Percentiles rank a stretch among this genome's conserved stretches.
Conservation (phyloP, 2,329 filamentous ascomycete species). For the Pseudogymnoascus sp. region DNA sequence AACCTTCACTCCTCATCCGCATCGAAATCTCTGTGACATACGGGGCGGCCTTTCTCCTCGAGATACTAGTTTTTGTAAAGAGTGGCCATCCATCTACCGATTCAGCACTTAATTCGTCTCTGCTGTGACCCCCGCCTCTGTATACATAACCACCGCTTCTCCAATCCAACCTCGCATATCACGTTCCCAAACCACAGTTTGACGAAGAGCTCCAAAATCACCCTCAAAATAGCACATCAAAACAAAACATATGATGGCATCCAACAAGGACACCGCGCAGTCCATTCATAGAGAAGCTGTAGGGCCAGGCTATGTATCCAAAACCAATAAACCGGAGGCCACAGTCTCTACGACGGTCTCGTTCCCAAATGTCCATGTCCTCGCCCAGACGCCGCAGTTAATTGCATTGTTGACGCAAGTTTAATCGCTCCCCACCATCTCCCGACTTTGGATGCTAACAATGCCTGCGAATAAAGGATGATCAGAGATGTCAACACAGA, state of each 20-base stretch:
- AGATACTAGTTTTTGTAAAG: not conserved
- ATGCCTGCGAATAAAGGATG: constrained; percentile 54
- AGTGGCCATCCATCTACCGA: not conserved
- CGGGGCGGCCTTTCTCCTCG: not conserved
- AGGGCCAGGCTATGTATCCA: constrained; percentile 71
- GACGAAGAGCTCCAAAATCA: no score
- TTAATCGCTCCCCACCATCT: not conserved
- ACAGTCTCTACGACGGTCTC: constrained; percentile 79
- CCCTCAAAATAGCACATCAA: not conserved
- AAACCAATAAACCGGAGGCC: constrained; percentile 72
- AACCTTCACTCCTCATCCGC: not conserved
- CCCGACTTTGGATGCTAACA: not conserved
- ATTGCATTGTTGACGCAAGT: constrained; percentile 96
- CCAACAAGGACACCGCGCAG: not conserved
- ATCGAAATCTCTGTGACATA: not conserved
- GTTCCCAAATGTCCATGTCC: constrained; percentile 80
- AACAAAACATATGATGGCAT: not conserved
- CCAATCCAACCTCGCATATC: constrained; percentile 3
- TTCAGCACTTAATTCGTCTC: not conserved
- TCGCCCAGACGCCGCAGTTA: constrained; percentile 90
- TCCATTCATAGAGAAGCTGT: constrained; percentile 47
- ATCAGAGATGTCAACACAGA: constrained; percentile 87
- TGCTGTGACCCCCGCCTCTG: not conserved
- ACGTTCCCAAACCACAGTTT: not conserved
- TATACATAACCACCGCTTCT: not conserved